Conservation (phyloP, 768 basidiomycete species). For the Myochromella boudieri region DNA sequence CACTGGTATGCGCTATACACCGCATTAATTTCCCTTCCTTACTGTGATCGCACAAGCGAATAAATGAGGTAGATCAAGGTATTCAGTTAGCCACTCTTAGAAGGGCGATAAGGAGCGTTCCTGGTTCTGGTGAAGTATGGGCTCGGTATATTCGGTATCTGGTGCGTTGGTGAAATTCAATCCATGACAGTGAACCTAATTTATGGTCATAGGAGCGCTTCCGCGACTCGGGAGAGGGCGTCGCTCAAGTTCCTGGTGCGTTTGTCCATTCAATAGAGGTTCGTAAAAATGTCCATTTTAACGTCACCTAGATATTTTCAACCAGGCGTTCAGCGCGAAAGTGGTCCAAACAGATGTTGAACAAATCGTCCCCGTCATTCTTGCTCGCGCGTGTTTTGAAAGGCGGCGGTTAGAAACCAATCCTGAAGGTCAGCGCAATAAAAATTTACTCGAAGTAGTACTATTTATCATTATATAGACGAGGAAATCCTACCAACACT, state of each 20-base stretch:
- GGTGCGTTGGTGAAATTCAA: conserved; percentile 36
- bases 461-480: conserved; percentile 24
- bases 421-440: conserved; percentile 32
- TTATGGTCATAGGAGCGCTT: conserved; percentile 40
- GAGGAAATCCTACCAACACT: conserved; percentile 52
- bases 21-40: background rate
- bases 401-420: conserved; percentile 51
- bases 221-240: conserved; percentile 29
- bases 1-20: conserved; percentile 49
- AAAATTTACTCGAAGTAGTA: conserved; percentile 1
- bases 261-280: background rate
- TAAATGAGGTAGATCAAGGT: conserved; percentile 41
- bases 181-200: conserved; percentile 1
- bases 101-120: conserved; percentile 71
- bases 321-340: conserved; percentile 53
- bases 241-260: conserved; percentile 30
- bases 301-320: conserved; percentile 49
- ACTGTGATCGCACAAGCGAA: conserved; percentile 38
- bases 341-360: conserved; percentile 61
- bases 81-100: conserved; percentile 42
- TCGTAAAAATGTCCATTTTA: background rate
- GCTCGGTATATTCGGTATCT: conserved; percentile 72
- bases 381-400: conserved; percentile 67
- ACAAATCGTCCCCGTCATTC: conserved; percentile 59
- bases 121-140: conserved; percentile 77